Evolutionary conservation across 306 rosid genomes (phyloP).

Genomic region (Lupinus albus): DNA sequence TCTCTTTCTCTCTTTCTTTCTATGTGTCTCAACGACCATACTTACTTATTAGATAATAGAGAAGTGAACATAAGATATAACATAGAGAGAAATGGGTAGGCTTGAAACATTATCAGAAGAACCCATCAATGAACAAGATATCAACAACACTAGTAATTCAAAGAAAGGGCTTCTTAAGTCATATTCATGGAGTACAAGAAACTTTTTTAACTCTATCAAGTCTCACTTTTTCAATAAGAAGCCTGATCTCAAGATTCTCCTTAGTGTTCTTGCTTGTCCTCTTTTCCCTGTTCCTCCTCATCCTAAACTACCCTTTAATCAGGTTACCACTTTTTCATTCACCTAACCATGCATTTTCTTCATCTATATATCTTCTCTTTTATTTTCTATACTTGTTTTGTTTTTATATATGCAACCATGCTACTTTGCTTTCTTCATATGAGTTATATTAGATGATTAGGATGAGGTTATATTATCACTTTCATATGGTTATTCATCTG

Average conservation of each 20-base stretch:
- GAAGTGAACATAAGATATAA: neutral
- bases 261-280: conserved; percentile 90
- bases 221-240: conserved; percentile 63
- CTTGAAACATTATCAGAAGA: conserved; percentile 90
- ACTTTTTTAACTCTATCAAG: conserved; percentile 80
- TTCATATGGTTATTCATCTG: no score
- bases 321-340: conserved; percentile 45
- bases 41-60: neutral
- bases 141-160: conserved; percentile 35
- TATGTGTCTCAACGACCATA: no score
- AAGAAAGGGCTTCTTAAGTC: conserved; percentile 51
- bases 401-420: no score
- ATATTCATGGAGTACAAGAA: conserved; percentile 60
- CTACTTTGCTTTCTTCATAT: no score
- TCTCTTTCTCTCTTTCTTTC: no score
- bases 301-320: conserved; percentile 50
- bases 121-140: conserved; percentile 74
- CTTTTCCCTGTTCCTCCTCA: conserved; percentile 75
- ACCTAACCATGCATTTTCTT: neutral
- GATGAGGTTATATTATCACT: no score
- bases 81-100: conserved; percentile 52
- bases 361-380: neutral
- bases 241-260: conserved; percentile 76
- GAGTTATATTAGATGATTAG: no score
- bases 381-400: no score